Percentiles rank a stretch among this genome's conserved stretches.
Evolutionary conservation across 768 basidiomycete species (phyloP).

Genomic region (Suillus brevipes): DNA sequence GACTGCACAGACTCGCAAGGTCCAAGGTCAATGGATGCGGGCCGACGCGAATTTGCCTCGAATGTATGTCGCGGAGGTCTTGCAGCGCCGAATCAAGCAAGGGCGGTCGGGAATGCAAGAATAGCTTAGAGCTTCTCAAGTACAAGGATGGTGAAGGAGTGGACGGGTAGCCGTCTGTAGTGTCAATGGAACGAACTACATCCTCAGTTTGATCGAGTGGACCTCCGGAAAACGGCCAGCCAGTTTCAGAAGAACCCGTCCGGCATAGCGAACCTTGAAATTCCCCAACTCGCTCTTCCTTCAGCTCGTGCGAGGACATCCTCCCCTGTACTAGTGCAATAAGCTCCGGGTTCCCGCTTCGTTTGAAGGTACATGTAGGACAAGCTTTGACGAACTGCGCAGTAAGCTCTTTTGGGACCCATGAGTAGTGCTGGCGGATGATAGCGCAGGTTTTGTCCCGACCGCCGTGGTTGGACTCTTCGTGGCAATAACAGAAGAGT

Average conservation of each 20-base stretch:
- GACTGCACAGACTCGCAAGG: background rate
- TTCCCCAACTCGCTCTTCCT: background rate
- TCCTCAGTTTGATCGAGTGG: conserved; percentile 16
- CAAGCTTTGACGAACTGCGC: conserved; percentile 77
- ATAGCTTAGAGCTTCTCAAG: background rate
- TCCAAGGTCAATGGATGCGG: background rate
- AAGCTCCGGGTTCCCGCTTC: conserved; percentile 34
- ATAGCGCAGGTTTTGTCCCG: conserved; percentile 75
- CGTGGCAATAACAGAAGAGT: conserved; percentile 73
- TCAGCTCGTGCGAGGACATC: background rate
- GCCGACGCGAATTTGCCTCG: background rate
- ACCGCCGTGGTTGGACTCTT: conserved; percentile 65
- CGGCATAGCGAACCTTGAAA: background rate
- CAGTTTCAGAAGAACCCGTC: background rate
- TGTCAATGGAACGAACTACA: background rate
- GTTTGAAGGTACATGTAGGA: conserved; percentile 64
- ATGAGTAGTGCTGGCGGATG: conserved; percentile 71
- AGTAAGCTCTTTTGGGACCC: conserved; percentile 84
- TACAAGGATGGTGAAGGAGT: background rate
- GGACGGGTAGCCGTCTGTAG: background rate
- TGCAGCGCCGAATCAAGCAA: background rate
- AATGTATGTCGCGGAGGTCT: background rate
- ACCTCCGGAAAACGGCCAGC: conserved; percentile 26
- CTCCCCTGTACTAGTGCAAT: conserved; percentile 14
- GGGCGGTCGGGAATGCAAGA: background rate